Conservation (phyloP, 495 filamentous ascomycete species). For the Tirmania nivea region DNA sequence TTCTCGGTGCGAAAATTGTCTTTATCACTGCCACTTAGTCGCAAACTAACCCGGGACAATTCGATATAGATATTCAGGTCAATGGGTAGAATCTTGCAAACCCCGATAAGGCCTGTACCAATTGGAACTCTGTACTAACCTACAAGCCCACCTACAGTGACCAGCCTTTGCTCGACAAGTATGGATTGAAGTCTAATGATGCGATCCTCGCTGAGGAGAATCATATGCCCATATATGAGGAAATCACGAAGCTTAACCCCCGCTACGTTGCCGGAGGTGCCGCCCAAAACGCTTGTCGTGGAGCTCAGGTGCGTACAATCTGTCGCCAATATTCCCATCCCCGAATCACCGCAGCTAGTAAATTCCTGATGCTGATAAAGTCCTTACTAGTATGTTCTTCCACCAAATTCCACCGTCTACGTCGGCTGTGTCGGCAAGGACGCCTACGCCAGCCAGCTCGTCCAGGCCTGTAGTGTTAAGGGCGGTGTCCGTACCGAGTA, state of each 20-base stretch:
- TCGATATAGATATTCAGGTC: conserved; percentile 63
- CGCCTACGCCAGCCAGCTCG: conserved; percentile 70
- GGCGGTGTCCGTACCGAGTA: conserved; percentile 83
- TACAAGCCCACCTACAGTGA: conserved; percentile 26
- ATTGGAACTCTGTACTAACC: conserved; percentile 9
- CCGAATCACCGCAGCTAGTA: too few species aligned
- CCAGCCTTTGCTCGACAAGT: conserved; percentile 66
- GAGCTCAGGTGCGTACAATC: conserved; percentile 41
- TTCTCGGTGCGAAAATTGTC: conserved; percentile 47
- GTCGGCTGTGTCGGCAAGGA: conserved; percentile 83
- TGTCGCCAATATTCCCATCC: too few species aligned
- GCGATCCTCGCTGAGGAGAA: conserved; percentile 88
- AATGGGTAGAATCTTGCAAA: conserved; percentile 32
- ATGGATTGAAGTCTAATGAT: conserved; percentile 82
- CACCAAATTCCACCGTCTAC: conserved; percentile 68
- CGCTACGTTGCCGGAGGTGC: conserved; percentile 93
- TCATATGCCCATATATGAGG: conserved; percentile 75
- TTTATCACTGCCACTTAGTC: neutral
- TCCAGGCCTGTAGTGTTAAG: conserved; percentile 42
- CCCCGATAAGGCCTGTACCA: neutral
- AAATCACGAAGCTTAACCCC: conserved; percentile 64
- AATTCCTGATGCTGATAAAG: conserved; percentile 1
- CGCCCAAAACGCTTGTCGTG: conserved; percentile 93
- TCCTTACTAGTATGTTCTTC: conserved; percentile 54
- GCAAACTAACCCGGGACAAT: neutral